Base-by-base conservation (phyloP, 192 early-diverging fungal genomes). In the Linnemannia elongata region DNA sequence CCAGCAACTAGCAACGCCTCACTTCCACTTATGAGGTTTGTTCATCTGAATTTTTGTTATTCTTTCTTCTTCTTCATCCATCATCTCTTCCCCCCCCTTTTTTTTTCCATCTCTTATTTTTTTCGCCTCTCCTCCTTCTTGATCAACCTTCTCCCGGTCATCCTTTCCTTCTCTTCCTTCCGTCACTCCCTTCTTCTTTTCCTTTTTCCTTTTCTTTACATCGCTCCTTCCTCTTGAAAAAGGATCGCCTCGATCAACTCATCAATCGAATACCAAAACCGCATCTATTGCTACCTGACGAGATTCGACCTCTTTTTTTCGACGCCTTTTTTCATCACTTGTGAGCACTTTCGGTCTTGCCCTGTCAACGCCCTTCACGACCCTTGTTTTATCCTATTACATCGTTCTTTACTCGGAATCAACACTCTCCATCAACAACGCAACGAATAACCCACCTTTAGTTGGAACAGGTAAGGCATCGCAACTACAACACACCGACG, bases 161-260 rank as follows among this genome's bases (percentile, higher is more conserved):
- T 77, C 27, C 36, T 60, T n/a, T 69, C 41, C 7, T 76, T 36
- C 17, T 4, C 35, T 12, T 54, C 9, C 55, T 7, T 63, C 18
- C 41, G 1, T 69, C 30, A 13, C 36, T 49, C 36, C 3, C 41
- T n/a, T 27, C 9, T 22, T 69, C 76, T 42, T 41, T 35, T n/a
- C n/a, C n/a, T 39, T 17, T 30, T 30, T 70, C 68, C 69, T 71
- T 33, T 47, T 15, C 55, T 54, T 12, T 54, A 15, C 68, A 36
- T 52, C 47, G 74, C 36, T 75, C 27, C 47, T 13, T 27, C 27
- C 54, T 75, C 54, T 39, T 55, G 49, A 33, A 66, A 24, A 66
- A 30, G 60, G 60, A 66, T 66, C 60, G 30, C 60, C 60, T 66
- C 60, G 60, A 66, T 66, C 60, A 66, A 66, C 30, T 66, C 60